Percentiles rank a stretch among this genome's conserved stretches.
Evolutionary conservation across 1,139 yeast genomes (phyloP).

Genomic region (Suhomyces bribrorum): DNA sequence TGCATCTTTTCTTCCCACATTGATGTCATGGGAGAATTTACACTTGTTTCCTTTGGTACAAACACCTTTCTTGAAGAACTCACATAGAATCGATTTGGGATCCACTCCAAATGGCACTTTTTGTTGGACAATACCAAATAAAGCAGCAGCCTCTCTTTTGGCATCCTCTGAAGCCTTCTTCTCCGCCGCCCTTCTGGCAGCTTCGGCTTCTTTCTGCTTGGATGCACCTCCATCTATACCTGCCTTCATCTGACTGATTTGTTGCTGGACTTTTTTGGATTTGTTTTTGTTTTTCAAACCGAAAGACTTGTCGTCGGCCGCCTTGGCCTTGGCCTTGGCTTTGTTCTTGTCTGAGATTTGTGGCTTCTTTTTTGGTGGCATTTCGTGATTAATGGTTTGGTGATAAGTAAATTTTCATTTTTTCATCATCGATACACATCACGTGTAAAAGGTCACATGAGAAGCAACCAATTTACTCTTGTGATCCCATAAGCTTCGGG

Average conservation of each 20-base stretch:
- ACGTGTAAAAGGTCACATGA: neutral
- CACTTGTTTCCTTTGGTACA: slow-evolving; percentile 91
- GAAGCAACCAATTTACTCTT: too few relatives aligned
- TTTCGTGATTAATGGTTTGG: slow-evolving; percentile 4
- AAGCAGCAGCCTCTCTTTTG: slow-evolving; percentile 79
- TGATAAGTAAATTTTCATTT: neutral
- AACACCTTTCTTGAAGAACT: slow-evolving; percentile 82
- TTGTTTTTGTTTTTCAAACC: slow-evolving; percentile 94
- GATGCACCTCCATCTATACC: slow-evolving; percentile 65
- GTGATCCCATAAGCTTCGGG: too few relatives aligned
- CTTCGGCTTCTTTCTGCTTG: slow-evolving; percentile 75
- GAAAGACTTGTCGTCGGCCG: slow-evolving; percentile 87
- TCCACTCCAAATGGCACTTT: slow-evolving; percentile 97
- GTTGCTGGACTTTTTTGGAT: slow-evolving; percentile 88
- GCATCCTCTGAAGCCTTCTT: slow-evolving; percentile 91
- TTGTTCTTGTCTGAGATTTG: slow-evolving; percentile 63
- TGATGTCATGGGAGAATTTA: slow-evolving; percentile 90
- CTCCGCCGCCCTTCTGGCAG: slow-evolving; percentile 75
- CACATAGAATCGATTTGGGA: slow-evolving; percentile 92
- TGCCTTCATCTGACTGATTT: slow-evolving; percentile 69
- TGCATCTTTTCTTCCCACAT: slow-evolving; percentile 81
- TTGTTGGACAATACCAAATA: slow-evolving; percentile 73
- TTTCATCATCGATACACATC: slow-evolving; percentile 2
- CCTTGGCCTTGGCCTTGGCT: slow-evolving; percentile 65
- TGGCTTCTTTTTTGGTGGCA: slow-evolving; percentile 64